Evolutionary conservation across 192 early-diverging fungal species (phyloP).

Genomic region (Diversispora eburnea): DNA sequence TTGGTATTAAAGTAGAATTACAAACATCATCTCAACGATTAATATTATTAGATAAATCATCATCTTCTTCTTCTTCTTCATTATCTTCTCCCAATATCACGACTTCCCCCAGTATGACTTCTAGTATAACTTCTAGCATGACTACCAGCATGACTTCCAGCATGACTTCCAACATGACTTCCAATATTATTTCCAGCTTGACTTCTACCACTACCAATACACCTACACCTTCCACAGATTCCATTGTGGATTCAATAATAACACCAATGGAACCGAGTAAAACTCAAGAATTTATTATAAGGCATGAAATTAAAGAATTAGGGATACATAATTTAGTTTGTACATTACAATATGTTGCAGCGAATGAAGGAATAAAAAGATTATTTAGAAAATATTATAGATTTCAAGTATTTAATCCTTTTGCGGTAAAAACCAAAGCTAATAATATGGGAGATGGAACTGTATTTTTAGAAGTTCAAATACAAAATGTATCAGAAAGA

Average conservation of each 20-base stretch:
- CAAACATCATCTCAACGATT: conserved; percentile 84
- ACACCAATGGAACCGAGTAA: conserved; percentile 61
- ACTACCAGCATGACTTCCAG: too few species aligned
- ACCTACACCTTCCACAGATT: too few species aligned
- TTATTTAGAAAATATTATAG: conserved; percentile 90
- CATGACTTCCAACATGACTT: too few species aligned
- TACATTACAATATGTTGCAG: conserved; percentile 68
- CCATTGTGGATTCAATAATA: conserved; percentile 26
- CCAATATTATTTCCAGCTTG: too few species aligned
- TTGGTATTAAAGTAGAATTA: conserved; percentile 76
- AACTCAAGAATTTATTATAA: conserved; percentile 71
- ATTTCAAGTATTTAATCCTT: conserved; percentile 93
- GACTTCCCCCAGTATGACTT: too few species aligned
- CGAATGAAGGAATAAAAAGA: conserved; percentile 62
- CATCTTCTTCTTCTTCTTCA: background rate
- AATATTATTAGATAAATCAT: conserved; percentile 60
- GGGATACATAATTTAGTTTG: conserved; percentile 90
- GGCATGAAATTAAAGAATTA: conserved; percentile 95
- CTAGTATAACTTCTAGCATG: too few species aligned
- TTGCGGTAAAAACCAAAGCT: conserved; percentile 94
- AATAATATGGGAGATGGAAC: conserved; percentile 69
- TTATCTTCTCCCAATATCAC: too few species aligned
- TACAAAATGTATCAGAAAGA: conserved; percentile 78
- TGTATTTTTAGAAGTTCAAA: conserved; percentile 88
- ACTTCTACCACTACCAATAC: too few species aligned